Conservation (phyloP, 805 yeast species). For the Kuraishia molischiana region DNA sequence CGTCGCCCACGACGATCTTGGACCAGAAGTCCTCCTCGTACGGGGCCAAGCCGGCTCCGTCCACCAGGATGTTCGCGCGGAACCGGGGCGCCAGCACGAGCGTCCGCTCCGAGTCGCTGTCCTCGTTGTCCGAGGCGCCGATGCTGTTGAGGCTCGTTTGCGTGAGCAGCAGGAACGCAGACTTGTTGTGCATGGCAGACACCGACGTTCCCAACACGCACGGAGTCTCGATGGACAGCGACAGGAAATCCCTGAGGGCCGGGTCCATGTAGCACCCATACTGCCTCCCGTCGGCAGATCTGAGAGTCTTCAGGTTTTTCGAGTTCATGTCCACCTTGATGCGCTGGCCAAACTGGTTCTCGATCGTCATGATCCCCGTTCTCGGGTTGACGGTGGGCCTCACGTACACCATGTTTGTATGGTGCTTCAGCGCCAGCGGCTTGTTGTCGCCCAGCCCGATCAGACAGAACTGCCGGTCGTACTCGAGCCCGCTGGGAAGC, state of each 20-base stretch:
- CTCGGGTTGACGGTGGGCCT: constrained; percentile 17
- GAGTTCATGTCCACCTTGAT: constrained; percentile 2
- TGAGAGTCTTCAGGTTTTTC: not conserved
- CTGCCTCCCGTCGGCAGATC: not conserved
- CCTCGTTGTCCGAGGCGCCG: not conserved
- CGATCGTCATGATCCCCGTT: constrained; percentile 7
- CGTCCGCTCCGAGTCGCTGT: not conserved
- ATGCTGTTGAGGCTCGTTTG: constrained; percentile 15
- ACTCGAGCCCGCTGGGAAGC: constrained; percentile 20
- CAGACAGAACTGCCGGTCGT: constrained; percentile 30
- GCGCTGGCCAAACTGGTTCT: constrained; percentile 1
- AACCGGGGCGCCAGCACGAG: constrained; percentile 14
- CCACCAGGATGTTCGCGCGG: constrained; percentile 28
- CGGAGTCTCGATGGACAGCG: constrained; percentile 16
- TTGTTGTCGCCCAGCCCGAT: constrained; percentile 14
- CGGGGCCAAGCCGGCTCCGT: constrained; percentile 13
- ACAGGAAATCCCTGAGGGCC: constrained; percentile 17
- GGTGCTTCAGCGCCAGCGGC: constrained; percentile 23
- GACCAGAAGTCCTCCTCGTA: constrained; percentile 30
- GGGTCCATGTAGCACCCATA: constrained; percentile 10
- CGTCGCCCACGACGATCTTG: constrained; percentile 7
- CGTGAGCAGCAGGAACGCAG: constrained; percentile 27
- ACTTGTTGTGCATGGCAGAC: constrained; percentile 20
- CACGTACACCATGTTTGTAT: constrained; percentile 24
- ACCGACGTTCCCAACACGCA: constrained; percentile 24